Conservation (phyloP, 352 stramenopile genomes). For the Phytopythium montanum region DNA sequence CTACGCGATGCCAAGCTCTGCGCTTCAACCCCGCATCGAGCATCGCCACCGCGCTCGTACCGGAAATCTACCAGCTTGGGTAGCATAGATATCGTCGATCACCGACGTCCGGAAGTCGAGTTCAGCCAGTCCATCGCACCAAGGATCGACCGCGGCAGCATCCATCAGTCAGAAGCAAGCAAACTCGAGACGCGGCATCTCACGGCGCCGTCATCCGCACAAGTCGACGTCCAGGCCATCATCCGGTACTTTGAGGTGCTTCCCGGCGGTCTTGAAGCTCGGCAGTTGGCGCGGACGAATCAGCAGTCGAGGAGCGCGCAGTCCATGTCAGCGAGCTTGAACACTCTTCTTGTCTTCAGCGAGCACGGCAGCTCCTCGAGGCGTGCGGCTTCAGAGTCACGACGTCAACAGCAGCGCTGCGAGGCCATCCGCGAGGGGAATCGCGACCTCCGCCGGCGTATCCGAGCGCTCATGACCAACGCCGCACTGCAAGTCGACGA, state of each 20-base stretch:
- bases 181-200: neutral
- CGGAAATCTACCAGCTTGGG: neutral
- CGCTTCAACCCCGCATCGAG: neutral
- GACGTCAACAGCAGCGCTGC: neutral
- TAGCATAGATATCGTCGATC: neutral
- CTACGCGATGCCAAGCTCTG: neutral
- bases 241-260: neutral
- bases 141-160: neutral
- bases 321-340: neutral
- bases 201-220: neutral
- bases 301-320: neutral
- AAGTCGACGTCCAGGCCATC: neutral
- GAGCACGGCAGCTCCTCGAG: neutral
- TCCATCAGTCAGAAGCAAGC: neutral
- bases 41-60: neutral
- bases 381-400: neutral
- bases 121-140: neutral
- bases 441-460: neutral
- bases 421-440: slow-evolving; percentile 1
- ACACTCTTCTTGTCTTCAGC: neutral
- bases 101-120: neutral
- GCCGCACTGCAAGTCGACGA: neutral
- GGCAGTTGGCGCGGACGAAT: neutral
- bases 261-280: neutral
- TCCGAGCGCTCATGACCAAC: slow-evolving; percentile 2